Percentiles rank a stretch among this genome's conserved stretches.
Conservation (phyloP, 805 yeast species). For the Hanseniaspora meyeri region DNA sequence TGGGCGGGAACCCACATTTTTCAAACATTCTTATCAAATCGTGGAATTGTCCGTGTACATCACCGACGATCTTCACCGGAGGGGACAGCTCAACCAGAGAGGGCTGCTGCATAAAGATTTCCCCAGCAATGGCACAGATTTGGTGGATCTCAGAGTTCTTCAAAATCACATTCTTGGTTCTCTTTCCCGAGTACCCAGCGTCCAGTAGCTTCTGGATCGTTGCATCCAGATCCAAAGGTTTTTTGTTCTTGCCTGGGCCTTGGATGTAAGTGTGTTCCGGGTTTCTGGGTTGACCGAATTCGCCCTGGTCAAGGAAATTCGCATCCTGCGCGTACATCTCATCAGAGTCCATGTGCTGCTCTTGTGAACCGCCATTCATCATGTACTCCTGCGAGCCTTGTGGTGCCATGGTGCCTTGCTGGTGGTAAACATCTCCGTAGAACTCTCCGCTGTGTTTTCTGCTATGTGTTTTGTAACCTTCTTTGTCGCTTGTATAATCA, state of each 20-base stretch:
- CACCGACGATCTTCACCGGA: conserved; percentile 77
- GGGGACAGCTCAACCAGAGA: conserved; percentile 53
- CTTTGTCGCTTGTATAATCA: conserved; percentile 10
- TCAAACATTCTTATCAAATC: conserved; percentile 84
- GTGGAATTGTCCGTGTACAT: conserved; percentile 92
- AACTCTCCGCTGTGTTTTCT: neutral
- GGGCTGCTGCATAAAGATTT: conserved; percentile 64
- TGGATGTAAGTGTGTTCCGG: conserved; percentile 15
- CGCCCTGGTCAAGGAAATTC: conserved; percentile 17
- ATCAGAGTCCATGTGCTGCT: neutral
- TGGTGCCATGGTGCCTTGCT: neutral
- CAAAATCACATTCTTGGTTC: conserved; percentile 78
- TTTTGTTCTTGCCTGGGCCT: conserved; percentile 22
- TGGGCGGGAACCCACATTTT: conserved; percentile 92
- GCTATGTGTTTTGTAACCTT: neutral
- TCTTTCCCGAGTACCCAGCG: conserved; percentile 91
- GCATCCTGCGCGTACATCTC: neutral
- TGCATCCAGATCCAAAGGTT: conserved; percentile 59
- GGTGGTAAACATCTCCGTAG: neutral
- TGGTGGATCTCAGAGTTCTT: conserved; percentile 80
- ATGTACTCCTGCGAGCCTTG: neutral
- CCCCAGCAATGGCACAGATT: conserved; percentile 79
- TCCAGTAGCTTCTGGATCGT: conserved; percentile 81
- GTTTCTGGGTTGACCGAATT: conserved; percentile 21
- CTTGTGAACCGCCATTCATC: neutral